Base-by-base conservation (phyloP, 2,329 filamentous ascomycete genomes). In the Epicoccum nigrum region DNA sequence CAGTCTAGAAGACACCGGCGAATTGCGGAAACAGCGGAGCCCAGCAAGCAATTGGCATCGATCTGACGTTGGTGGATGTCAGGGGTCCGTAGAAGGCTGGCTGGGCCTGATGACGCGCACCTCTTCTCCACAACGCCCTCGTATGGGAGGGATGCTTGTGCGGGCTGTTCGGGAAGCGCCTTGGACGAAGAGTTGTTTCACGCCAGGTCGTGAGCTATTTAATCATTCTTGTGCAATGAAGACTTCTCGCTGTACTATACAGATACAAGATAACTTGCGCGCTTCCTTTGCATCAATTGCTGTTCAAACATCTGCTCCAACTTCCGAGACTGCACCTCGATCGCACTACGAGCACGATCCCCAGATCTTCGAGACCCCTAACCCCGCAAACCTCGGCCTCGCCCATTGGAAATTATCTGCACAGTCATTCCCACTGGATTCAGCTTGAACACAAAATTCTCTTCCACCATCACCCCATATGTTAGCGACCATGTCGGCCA, bases 401-500 rank as follows among this genome's bases (percentile, higher is more conserved):
- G 7, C 34, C 15, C 2, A 45, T 39, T 25, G 27, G 32, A 32
- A 27, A 15, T 15, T 38, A 15, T 9, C 16, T 33, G 16, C 45
- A 46, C 30, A 23, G n/a, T n/a, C n/a, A n/a, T n/a, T n/a, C n/a
- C n/a, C n/a, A n/a, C n/a, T n/a, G n/a, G n/a, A n/a, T n/a, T n/a
- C n/a, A n/a, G n/a, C n/a, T n/a, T n/a, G n/a, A n/a, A n/a, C n/a
- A n/a, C n/a, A n/a, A n/a, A n/a, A n/a, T n/a, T 25, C 23, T 4
- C 23, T 9, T 25, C 23, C 6, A 31, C 15, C 32, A 35, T 20
- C 19, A 16, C 19, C 6, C 31, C 16, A 38, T 16, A 16, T 21
- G 23, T 19, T 27, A 31, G 33, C 16, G 48, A n/a, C 20, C 39
- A 62, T 62, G 59, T 40, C 54, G 30, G 19, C 49, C 20, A 37